These are phyloP conservation scores for Russula emetica DNA, from an alignment of 768 basidiomycete genomes.

Conservation along the genomic window DNA sequence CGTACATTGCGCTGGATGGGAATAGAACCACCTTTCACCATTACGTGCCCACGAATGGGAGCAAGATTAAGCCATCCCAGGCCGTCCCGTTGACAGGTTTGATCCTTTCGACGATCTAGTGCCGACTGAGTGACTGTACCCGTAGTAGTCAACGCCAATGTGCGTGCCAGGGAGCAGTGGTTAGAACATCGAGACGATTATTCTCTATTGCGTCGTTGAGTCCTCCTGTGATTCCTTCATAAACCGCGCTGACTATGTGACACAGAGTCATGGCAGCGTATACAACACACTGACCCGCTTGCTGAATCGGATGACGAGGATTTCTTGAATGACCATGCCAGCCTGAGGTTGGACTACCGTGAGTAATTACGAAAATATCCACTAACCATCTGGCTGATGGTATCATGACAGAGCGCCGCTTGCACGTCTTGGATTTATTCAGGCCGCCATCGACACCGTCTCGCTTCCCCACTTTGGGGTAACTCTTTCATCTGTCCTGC, in stretches of 20 bases:
- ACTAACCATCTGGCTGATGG: conserved; percentile 1
- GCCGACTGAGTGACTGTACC: conserved; percentile 3
- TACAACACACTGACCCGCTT: conserved; percentile 59
- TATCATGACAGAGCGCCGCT: conserved; percentile 22
- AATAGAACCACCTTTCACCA: conserved; percentile 29
- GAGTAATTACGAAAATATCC: conserved; percentile 31
- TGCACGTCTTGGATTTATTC: conserved; percentile 26
- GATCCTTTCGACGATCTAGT: conserved; percentile 7
- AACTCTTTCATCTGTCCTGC: not conserved
- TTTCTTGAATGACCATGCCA: conserved; percentile 55
- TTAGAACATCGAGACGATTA: conserved; percentile 29
- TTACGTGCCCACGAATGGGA: conserved; percentile 26
- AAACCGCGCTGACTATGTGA: conserved; percentile 15
- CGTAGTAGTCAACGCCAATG: conserved; percentile 21
- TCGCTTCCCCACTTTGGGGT: conserved; percentile 21
- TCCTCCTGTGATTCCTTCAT: not conserved
- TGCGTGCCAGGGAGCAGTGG: conserved; percentile 18
- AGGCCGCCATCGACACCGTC: conserved; percentile 12
- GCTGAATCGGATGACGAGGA: conserved; percentile 71
- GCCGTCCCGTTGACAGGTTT: conserved; percentile 22
- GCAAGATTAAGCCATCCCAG: conserved; percentile 18
- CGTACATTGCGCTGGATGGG: conserved; percentile 24
- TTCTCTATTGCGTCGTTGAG: conserved; percentile 45
- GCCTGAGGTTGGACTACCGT: conserved; percentile 56
- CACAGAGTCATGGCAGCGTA: conserved; percentile 70